These are phyloP conservation scores for Zygosaccharomyces siamensis DNA, from an alignment of 805 yeast species.

Conservation along the genomic window DNA sequence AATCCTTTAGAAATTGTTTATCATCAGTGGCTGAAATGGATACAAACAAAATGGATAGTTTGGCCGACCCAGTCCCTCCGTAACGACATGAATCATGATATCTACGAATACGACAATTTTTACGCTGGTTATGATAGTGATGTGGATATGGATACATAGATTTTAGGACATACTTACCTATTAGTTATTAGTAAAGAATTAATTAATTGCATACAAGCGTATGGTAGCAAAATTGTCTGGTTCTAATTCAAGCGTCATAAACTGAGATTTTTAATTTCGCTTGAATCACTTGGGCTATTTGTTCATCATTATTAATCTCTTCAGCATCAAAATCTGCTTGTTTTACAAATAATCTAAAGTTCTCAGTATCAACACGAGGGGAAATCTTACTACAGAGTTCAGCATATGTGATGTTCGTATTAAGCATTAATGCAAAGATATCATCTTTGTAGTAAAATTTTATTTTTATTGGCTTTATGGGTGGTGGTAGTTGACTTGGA, in stretches of 20 bases:
- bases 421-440: conserved; percentile 65
- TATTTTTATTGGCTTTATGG: conserved; percentile 43
- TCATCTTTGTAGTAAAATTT: conserved; percentile 78
- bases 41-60: conserved; percentile 8
- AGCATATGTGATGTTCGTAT: conserved; percentile 42
- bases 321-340: conserved; percentile 32
- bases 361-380: conserved; percentile 43
- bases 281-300: conserved; percentile 33
- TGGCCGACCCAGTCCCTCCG: not conserved
- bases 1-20: conserved; percentile 21
- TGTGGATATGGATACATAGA: conserved; percentile 7
- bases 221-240: conserved; percentile 6
- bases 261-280: conserved; percentile 38
- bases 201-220: not conserved
- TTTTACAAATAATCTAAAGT: conserved; percentile 36
- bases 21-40: conserved; percentile 34
- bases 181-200: not conserved
- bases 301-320: conserved; percentile 34
- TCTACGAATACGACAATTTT: not conserved
- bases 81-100: conserved; percentile 1
- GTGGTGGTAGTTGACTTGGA: conserved; percentile 30
- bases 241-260: conserved; percentile 28
- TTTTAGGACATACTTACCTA: not conserved
- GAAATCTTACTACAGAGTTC: conserved; percentile 49
- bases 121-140: conserved; percentile 4